Evolutionary conservation across 495 filamentous ascomycete genomes (phyloP), one percentile per base, ranked within the genome.

Genomic region (Aspergillus taichungensis): DNA sequence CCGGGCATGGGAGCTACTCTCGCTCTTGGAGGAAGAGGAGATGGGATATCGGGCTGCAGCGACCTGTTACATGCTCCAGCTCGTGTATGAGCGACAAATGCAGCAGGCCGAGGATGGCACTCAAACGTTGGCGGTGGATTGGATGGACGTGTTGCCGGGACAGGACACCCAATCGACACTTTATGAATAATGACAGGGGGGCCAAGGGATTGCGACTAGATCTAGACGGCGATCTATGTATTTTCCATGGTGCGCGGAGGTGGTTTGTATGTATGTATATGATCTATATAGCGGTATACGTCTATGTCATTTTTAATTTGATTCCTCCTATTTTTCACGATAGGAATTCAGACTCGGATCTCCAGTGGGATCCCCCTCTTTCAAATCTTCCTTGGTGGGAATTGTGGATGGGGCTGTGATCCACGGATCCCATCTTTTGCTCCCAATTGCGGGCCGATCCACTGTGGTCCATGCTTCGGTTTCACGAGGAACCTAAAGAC

Each of bases 1-100:
- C 50, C 60, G 68, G 60, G 71, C 71, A 5, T 62, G 79, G 47
- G 61, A 69, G 11, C 47, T 82, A 41, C 63, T 81, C 28, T 67
- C 60, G 10, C 61, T 56, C 6, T 63, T 81, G 52, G 72, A 77
- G 47, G 61, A 66, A 12, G 60, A 71, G 30, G 74, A 74, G 29
- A 67, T 76, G 46, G 77, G 78, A 5, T 59, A 70, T 30, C 75
- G 71, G 43, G 66, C 67, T 0, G 54, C 59, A 5, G 71, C 71
- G 8, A 70, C 73, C 7, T 61, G 71, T 18, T 60, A 68, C 39
- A 58, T 79, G 30, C 54, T 81, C 29, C 64, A 73, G 45, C 61
- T 61, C 1, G 65, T 81, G 6, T 77, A 70, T 46, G 70, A 79
- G 46, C 52, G 60, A 45, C 74, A 77, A 51, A 58, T 62, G 33